Conservation (phyloP, 176 grass and related monocot species). For the Carex pumila region DNA sequence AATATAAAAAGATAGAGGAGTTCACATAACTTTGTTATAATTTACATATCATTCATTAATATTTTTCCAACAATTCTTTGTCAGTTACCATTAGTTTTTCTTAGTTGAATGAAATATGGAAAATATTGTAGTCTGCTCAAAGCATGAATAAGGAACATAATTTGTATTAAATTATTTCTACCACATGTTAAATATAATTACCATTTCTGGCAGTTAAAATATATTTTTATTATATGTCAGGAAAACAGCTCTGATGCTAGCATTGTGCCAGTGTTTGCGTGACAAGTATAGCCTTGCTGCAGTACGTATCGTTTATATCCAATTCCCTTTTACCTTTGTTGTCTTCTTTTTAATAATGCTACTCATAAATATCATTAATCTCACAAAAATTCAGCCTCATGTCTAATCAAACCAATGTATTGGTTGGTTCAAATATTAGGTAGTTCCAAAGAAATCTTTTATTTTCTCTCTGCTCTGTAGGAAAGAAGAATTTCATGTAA, state of each 20-base stretch:
- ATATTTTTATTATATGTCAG: conserved; percentile 25
- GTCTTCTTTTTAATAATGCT: neutral
- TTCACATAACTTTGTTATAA: neutral
- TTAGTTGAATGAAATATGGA: neutral
- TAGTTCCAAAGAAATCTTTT: neutral
- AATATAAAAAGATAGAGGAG: neutral
- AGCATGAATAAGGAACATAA: too few species aligned
- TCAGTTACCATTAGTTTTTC: neutral
- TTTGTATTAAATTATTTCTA: neutral
- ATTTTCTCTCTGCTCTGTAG: neutral
- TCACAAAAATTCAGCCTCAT: neutral
- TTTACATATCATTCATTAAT: too few species aligned
- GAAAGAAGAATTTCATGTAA: neutral
- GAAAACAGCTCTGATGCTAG: conserved; percentile 95
- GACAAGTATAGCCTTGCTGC: conserved; percentile 97
- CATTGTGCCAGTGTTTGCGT: conserved; percentile 62
- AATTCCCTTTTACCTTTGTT: conserved; percentile 12
- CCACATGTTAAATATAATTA: neutral
- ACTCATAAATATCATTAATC: neutral
- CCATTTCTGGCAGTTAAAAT: neutral
- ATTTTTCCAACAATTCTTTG: neutral
- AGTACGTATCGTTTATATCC: conserved; percentile 33
- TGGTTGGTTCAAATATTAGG: neutral
- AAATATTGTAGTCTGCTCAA: too few species aligned
- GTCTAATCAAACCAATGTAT: neutral